phyloP scores from a whole-genome alignment of 2,329 filamentous ascomycete species.

The Hymenoscyphus fructigenus region DNA sequence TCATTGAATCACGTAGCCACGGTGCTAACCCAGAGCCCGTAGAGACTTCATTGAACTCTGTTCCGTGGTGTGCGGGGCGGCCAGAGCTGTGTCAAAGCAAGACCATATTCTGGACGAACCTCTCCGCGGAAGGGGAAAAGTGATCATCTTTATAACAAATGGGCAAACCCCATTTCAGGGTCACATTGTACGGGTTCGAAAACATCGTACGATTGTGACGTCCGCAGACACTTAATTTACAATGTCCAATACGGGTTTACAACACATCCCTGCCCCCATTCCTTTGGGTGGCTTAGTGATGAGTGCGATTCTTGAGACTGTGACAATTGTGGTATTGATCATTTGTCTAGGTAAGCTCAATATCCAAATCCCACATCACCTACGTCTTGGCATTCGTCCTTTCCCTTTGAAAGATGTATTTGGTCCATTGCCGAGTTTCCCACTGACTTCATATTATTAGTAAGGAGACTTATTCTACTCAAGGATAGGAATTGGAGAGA shows the following conservation, averaged over 20 bases:
- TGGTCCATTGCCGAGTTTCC: neutral
- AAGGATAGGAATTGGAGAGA: slow-evolving; percentile 14
- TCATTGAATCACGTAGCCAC: neutral
- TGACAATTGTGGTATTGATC: slow-evolving; percentile 20
- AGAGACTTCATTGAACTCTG: neutral
- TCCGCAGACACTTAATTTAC: neutral
- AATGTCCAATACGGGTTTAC: neutral
- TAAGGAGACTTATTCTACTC: slow-evolving; percentile 5
- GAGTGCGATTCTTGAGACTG: slow-evolving; percentile 17
- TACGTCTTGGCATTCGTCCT: too few relatives aligned
- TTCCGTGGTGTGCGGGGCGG: neutral
- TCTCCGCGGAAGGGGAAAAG: neutral
- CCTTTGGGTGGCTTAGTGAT: slow-evolving; percentile 35
- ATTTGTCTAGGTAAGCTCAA: slow-evolving; percentile 23
- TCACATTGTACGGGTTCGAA: neutral
- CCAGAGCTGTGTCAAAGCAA: neutral
- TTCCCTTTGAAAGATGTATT: neutral
- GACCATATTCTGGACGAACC: neutral
- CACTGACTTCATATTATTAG: slow-evolving; percentile 8
- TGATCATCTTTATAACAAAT: slow-evolving; percentile 1
- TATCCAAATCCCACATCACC: neutral
- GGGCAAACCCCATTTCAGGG: neutral
- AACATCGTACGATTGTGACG: neutral
- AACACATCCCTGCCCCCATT: slow-evolving; percentile 31
- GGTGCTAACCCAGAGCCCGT: neutral